Base-by-base conservation (phyloP, 352 stramenopile species). In the Phytophthora palmivora region DNA sequence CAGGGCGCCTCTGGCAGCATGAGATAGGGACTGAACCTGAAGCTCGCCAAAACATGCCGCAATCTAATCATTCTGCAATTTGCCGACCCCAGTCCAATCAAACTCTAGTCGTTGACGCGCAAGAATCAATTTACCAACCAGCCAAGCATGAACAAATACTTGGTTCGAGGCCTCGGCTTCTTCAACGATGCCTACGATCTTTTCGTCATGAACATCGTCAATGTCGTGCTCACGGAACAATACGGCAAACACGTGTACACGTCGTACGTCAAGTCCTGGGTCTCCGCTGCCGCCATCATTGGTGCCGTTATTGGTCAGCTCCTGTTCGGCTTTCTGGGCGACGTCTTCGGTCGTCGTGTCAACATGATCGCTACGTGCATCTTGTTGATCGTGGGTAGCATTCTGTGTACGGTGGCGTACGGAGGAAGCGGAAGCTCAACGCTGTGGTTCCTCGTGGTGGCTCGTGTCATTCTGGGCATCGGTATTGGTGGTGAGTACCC, bases 121-220 rank as follows among this genome's bases (percentile, higher is more conserved):
- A n/a, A n/a, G n/a, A n/a, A n/a, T n/a, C n/a, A n/a, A n/a, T n/a
- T n/a, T n/a, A n/a, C n/a, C 24, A 51, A 30, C 18, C 56, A 56
- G 42, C n/a, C n/a, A n/a, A n/a, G n/a, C n/a, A 69, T 88, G 67
- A 84, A 87, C 61, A 82, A 77, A 56, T 88, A 87, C 34, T 46
- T 89, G 22, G 64, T 91, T 9, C 79, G 82, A 37, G 79, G 82
- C 34, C 76, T 91, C 47, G 79, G 82, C 47, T 91, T 91, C 68
- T 91, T 85, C 68, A 88, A 87, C 49, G 81, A 88, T 67, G 74
- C 81, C 34, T 90, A 88, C 67, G 81, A 91, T 41, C 76, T 91
- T 19, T 89, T 91, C 50, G 79, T 89, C 41, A 88, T 91, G 79
- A 91, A 91, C 67, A 71, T 91, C 5, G 67, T 89, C 63, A 91